Evolutionary conservation across 2,329 filamentous ascomycete species (phyloP).

Genomic region (Ophiocordyceps camponoti-saundersi): DNA sequence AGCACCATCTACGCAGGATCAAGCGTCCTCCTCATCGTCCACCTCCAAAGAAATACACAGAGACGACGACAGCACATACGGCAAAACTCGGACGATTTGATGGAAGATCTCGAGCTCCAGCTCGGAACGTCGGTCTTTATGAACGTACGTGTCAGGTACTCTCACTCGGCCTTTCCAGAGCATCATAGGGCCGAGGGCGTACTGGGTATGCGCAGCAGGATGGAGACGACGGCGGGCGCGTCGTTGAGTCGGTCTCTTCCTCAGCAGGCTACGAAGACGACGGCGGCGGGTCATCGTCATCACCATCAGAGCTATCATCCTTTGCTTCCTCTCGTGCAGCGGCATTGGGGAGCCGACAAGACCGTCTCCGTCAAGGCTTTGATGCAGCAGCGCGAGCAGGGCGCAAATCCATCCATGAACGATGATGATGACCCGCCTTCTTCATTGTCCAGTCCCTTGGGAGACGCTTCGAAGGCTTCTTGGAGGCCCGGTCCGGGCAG

Average conservation of each 20-base stretch:
- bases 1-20: constrained; percentile 26
- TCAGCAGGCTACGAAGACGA: constrained; percentile 11
- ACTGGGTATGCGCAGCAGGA: constrained; percentile 24
- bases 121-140: constrained; percentile 36
- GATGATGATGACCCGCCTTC: background rate
- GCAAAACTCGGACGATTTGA: constrained; percentile 34
- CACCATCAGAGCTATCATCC: constrained; percentile 28
- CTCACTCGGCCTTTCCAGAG: constrained; percentile 36
- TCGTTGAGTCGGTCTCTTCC: constrained; percentile 26
- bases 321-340: constrained; percentile 26
- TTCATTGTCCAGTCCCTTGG: background rate
- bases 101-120: constrained; percentile 39
- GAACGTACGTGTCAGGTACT: constrained; percentile 33
- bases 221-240: constrained; percentile 36
- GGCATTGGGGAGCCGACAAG: constrained; percentile 29
- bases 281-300: constrained; percentile 27
- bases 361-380: constrained; percentile 11
- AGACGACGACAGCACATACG: constrained; percentile 9
- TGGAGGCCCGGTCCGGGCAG: too few relatives aligned
- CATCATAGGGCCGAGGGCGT: constrained; percentile 14
- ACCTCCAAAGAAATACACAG: constrained; percentile 18
- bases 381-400: background rate
- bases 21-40: constrained; percentile 29
- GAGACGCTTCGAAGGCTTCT: too few relatives aligned
- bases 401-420: background rate